phyloP scores from a whole-genome alignment of 2,329 filamentous ascomycete genomes.

The Neopestalotiopsis sp. region DNA sequence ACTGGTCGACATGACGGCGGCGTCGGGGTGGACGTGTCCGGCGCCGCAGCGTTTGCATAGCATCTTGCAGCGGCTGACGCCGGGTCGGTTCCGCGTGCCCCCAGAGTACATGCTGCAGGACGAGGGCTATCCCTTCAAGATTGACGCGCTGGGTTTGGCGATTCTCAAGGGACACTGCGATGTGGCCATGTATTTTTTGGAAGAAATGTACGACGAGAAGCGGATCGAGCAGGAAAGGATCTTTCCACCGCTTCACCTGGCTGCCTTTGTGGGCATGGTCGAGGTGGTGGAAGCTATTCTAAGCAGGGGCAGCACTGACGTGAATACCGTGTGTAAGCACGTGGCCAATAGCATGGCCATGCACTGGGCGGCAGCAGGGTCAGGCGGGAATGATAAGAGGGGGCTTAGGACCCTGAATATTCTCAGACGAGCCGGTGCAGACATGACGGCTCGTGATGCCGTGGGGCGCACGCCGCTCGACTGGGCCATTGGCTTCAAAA shows the following conservation, averaged over 20 bases:
- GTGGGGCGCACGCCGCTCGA: not conserved
- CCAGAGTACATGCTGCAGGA: not conserved
- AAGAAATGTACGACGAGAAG: not conserved
- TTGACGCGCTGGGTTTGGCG: constrained; percentile 8
- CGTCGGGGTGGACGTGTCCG: constrained; percentile 5
- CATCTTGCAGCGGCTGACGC: constrained; percentile 4
- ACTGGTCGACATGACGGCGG: not conserved
- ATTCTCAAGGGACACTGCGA: constrained; percentile 6
- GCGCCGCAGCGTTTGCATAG: not conserved
- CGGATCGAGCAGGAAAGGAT: not conserved
- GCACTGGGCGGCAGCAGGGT: not conserved
- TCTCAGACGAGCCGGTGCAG: not conserved
- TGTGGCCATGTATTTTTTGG: not conserved
- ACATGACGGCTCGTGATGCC: not conserved
- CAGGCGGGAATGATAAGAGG: not conserved
- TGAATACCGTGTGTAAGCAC: not conserved
- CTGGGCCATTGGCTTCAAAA: constrained; percentile 9
- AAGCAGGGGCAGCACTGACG: not conserved
- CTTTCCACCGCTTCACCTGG: not conserved
- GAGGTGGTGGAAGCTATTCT: not conserved
- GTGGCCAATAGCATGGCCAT: not conserved
- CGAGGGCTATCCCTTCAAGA: not conserved
- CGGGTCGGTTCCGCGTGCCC: not conserved
- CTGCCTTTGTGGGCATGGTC: constrained; percentile 2
- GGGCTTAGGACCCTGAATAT: not conserved